Percentiles rank a stretch among this genome's conserved stretches.
phyloP scores from a whole-genome alignment of 495 filamentous ascomycete species.

The Venustampulla echinocandica region DNA sequence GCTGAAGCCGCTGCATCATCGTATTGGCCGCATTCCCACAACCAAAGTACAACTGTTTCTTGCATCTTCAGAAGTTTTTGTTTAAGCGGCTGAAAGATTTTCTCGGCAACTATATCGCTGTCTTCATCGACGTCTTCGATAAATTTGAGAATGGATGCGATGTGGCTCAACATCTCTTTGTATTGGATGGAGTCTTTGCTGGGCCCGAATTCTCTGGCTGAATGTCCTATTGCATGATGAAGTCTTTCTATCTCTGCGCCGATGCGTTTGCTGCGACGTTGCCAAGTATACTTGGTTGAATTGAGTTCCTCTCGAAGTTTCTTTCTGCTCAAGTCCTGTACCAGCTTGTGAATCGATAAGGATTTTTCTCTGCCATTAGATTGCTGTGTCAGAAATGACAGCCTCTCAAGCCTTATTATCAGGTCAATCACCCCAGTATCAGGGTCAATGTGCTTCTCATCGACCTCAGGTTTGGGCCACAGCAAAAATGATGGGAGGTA shows the following conservation, averaged over 20 bases:
- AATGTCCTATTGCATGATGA: background rate
- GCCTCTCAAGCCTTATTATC: background rate
- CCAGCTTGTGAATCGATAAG: background rate
- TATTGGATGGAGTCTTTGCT: background rate
- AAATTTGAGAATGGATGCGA: background rate
- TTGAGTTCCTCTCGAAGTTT: background rate
- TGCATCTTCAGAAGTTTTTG: background rate
- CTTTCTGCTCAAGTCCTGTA: background rate
- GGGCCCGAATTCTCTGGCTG: background rate
- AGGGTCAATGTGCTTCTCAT: background rate
- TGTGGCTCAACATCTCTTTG: background rate
- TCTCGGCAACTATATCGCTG: background rate
- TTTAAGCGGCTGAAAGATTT: background rate
- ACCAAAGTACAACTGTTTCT: background rate
- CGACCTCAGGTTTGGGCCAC: background rate
- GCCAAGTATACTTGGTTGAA: background rate
- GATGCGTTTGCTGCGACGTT: background rate
- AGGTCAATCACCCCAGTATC: background rate
- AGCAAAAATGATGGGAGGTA: background rate
- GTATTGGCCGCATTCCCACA: background rate
- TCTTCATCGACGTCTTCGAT: background rate
- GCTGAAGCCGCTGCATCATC: background rate
- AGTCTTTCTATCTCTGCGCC: background rate
- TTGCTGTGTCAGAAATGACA: background rate
- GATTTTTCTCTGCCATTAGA: background rate